These are phyloP conservation scores for Pleurotus ostreatus DNA, from an alignment of 768 basidiomycete species.

Conservation along the genomic window DNA sequence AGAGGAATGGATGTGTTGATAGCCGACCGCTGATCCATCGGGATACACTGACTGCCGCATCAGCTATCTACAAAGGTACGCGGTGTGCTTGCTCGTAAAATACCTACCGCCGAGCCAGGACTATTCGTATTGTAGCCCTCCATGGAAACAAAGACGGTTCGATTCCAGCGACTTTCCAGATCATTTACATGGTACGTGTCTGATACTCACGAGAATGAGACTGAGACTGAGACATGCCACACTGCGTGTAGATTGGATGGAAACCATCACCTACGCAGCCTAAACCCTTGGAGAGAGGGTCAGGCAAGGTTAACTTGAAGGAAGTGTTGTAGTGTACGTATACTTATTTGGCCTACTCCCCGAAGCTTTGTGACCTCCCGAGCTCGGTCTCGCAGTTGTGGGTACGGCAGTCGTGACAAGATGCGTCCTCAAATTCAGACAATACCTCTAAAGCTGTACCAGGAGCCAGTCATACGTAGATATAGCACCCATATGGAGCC, in stretches of 20 bases:
- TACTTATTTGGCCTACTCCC: too few species aligned
- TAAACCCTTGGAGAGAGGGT: conserved; percentile 61
- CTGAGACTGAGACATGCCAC: background rate
- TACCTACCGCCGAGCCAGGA: background rate
- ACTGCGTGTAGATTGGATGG: conserved; percentile 67
- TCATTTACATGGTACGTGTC: conserved; percentile 79
- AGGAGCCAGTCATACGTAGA: too few species aligned
- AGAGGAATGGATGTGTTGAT: conserved; percentile 15
- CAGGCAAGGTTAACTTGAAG: conserved; percentile 56
- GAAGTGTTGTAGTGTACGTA: conserved; percentile 40
- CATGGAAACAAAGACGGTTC: conserved; percentile 82
- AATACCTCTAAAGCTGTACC: too few species aligned
- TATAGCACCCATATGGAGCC: too few species aligned
- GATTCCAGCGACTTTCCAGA: conserved; percentile 92
- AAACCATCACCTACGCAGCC: conserved; percentile 68
- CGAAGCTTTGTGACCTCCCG: too few species aligned
- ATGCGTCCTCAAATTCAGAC: too few species aligned
- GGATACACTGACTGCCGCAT: conserved; percentile 87
- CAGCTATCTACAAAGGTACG: conserved; percentile 88
- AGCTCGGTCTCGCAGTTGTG: too few species aligned
- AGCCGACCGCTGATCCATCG: conserved; percentile 61
- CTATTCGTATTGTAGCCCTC: conserved; percentile 48
- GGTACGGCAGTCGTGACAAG: too few species aligned
- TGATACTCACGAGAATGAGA: too few species aligned
- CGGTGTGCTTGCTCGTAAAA: background rate